Base-by-base conservation (phyloP, 805 yeast species). In the Maudiozyma barnettii region DNA sequence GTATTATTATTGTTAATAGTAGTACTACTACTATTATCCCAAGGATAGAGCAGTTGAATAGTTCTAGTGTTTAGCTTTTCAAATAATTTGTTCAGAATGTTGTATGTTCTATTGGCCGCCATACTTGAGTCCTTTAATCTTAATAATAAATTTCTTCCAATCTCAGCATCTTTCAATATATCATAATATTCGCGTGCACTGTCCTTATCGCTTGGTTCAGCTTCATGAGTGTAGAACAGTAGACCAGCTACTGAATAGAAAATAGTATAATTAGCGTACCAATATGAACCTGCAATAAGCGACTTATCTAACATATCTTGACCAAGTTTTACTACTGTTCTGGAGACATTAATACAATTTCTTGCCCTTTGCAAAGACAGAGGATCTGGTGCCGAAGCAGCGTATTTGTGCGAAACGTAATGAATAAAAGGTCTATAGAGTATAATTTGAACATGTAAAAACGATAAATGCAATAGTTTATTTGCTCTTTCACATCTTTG, bases 221-320 rank as follows among this genome's bases (percentile, higher is more conserved):
- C 71, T 49, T 75, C 78, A 60, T 85, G 93, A 49, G 79, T 82
- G 60, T 88, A 89, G 60, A 84, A 89, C 6, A 87, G 80, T 56
- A 89, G 71, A 54, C 95, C 87, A 0, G 96, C 95, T 44, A 89
- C 90, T 1, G 95, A 81, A 63, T 86, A 89, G 62, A 89, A 89
- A n/a, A 89, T 83, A 0, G 96, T 88, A 64, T 89, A 89, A 63
- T 84, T 81, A n/a, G 93, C 82, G 59, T 87, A 89, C 96, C 96
- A 88, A 62, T 89, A 90, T 0, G 95, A 85, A 1, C 96, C 96
- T 54, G 85, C 79, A 49, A 89, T 69, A 56, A 85, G 70, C 51
- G 83, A 76, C 49, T 79, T 78, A 51, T 77, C 75, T 48, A 84
- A 78, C 86, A 89, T 79, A 52, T 83, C 88, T 55, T 84, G 79